phyloP scores from a whole-genome alignment of 2,329 filamentous ascomycete genomes.

The Paramyrothecium sp. region DNA sequence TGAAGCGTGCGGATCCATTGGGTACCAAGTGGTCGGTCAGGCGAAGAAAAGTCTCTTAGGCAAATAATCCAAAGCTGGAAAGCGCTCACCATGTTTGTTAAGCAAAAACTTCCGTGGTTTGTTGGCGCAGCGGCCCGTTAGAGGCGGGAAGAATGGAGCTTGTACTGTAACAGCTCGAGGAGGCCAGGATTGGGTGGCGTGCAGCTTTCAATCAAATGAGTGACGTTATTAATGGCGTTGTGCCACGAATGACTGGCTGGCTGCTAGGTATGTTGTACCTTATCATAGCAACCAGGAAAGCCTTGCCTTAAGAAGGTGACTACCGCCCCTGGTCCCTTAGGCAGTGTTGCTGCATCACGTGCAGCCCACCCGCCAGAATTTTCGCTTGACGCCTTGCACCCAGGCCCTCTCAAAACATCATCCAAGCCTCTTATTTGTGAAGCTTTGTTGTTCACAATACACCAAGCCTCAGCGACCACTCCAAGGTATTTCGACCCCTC shows the following conservation, averaged over 20 bases:
- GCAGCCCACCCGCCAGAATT: conserved; percentile 33
- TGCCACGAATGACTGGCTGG: background rate
- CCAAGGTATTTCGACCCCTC: conserved; percentile 20
- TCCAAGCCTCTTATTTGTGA: conserved; percentile 32
- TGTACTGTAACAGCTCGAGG: background rate
- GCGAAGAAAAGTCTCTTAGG: no score
- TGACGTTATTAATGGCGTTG: background rate
- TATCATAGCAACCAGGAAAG: background rate
- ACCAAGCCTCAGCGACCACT: conserved; percentile 24
- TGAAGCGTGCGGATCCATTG: no score
- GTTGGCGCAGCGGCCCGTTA: no score
- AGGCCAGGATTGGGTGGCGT: background rate
- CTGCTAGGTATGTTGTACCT: background rate
- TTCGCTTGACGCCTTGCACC: conserved; percentile 38
- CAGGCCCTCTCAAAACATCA: conserved; percentile 42
- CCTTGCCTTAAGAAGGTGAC: background rate
- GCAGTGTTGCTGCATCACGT: conserved; percentile 27
- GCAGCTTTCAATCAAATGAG: background rate
- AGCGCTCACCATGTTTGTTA: no score
- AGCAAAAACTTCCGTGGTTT: no score
- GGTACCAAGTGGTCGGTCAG: no score
- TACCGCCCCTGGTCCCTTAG: background rate
- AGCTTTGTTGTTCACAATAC: conserved; percentile 31
- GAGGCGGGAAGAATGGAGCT: no score
- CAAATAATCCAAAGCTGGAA: no score